These are phyloP conservation scores for Ceratocystiopsis minuta DNA, from an alignment of 2,329 filamentous ascomycete genomes.

Conservation along the genomic window DNA sequence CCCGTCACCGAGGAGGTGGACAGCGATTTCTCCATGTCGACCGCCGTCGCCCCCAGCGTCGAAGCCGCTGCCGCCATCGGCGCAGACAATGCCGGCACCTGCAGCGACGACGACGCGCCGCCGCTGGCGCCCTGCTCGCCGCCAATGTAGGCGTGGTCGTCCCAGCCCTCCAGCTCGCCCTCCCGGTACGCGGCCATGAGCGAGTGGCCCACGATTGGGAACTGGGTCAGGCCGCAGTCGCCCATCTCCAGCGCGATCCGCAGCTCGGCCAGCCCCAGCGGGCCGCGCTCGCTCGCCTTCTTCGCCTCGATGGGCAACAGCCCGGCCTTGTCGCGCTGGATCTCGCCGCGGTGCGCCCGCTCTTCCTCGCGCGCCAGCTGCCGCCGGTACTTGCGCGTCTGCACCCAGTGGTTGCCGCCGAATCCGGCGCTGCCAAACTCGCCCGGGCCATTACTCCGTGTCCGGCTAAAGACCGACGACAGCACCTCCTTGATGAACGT, in stretches of 20 bases:
- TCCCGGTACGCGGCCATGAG: conserved; percentile 57
- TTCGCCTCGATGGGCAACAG: conserved; percentile 68
- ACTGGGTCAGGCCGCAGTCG: conserved; percentile 57
- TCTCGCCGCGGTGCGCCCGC: conserved; percentile 51
- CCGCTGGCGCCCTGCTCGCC: conserved; percentile 12
- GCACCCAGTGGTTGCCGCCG: conserved; percentile 53
- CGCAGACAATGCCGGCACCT: no score
- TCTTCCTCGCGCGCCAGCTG: conserved; percentile 64
- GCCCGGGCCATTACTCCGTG: conserved; percentile 45
- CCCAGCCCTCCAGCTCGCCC: conserved; percentile 52
- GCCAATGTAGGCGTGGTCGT: conserved; percentile 38
- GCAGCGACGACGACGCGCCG: neutral
- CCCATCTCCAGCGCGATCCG: conserved; percentile 58
- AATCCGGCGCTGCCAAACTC: conserved; percentile 43
- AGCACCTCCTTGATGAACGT: conserved; percentile 50
- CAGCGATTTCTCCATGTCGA: no score
- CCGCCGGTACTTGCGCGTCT: conserved; percentile 59
- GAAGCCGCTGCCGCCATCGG: no score
- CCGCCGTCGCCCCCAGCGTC: no score
- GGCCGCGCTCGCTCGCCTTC: conserved; percentile 50
- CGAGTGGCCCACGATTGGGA: conserved; percentile 55
- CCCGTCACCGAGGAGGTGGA: neutral
- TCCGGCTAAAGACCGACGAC: conserved; percentile 44
- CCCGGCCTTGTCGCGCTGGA: conserved; percentile 57
- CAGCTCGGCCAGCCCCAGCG: conserved; percentile 62